Conservation (phyloP, 1,284 basidiomycete species). For the Naganishia albida region DNA sequence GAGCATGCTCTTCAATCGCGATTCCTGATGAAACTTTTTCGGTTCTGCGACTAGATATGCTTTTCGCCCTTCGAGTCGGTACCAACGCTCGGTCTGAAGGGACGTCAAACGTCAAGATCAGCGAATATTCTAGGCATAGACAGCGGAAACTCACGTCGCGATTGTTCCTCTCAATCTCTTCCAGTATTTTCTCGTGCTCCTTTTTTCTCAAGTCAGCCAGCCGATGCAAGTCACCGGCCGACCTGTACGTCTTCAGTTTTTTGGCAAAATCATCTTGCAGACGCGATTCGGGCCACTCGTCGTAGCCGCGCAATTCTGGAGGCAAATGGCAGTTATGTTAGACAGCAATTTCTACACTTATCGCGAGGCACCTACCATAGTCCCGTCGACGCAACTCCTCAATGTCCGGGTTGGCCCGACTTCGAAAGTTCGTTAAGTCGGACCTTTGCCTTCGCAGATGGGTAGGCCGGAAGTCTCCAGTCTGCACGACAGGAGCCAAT, state of each 20-base stretch:
- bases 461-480: slow-evolving; percentile 22
- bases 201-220: slow-evolving; percentile 2
- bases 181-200: slow-evolving; percentile 12
- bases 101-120: no score
- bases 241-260: slow-evolving; percentile 32
- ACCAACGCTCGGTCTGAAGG: slow-evolving; percentile 8
- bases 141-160: slow-evolving; percentile 14
- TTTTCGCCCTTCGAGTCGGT: slow-evolving; percentile 4
- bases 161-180: slow-evolving; percentile 3
- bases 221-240: slow-evolving; percentile 30
- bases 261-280: slow-evolving; percentile 18
- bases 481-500: slow-evolving; percentile 9
- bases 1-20: slow-evolving; percentile 28
- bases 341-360: neutral
- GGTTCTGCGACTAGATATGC: neutral
- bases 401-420: slow-evolving; percentile 12
- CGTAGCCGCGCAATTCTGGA: slow-evolving; percentile 12
- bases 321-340: neutral
- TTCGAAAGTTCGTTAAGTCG: slow-evolving; percentile 33
- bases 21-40: slow-evolving; percentile 1
- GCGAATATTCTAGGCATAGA: neutral
- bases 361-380: neutral
- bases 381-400: slow-evolving; percentile 27
- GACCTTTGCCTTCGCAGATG: slow-evolving; percentile 33
- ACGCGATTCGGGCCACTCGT: slow-evolving; percentile 21